Base-by-base conservation (phyloP, 768 basidiomycete species). In the Kwoniella sp. region DNA sequence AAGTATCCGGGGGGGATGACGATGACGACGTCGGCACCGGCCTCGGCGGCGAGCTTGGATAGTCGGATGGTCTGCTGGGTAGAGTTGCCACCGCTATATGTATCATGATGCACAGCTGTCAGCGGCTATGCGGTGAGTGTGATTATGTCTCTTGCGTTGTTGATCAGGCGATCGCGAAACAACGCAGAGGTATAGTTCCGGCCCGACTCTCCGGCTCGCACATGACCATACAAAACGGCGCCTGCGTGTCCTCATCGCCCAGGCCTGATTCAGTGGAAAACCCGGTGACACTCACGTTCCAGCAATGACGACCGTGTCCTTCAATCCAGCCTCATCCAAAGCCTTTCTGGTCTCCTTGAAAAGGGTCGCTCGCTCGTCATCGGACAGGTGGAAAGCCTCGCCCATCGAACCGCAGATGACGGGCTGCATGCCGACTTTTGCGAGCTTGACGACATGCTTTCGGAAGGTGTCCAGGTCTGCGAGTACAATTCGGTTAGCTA, bases 1-100 rank as follows among this genome's bases (percentile, higher is more conserved):
- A 88, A 96, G 83, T 93, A 94, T 55, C 92, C 91, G 71, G 89
- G 89, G 23, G 87, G 84, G 76, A 95, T 93, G 67, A 91, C 89
- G 71, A 95, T 92, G 38, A 85, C 86, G 72, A 86, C 90, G 80
- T 95, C 92, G 4, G 94, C 93, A 28, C 94, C 93, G 25, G 90
- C 89, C 22, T 83, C 84, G 13, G 90, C 92, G 20, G 92, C 92
- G 77, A 90, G 88, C 38, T 85, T 85, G 65, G 86, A 86, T 23
- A 93, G 82, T 62, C 88, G 84, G 53, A 95, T 83, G 31, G 91
- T 91, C 78, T 91, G 92, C 57, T 89, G 85, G 11, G 92, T 93
- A 80, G 90, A 90, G 38, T 87, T 88, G 12, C 87, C 87, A 8
- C 92, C 91, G 54, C 79, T 78, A 56, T n/a, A n/a, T n/a, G n/a